These are phyloP conservation scores for Jatropha multifida DNA, from an alignment of 441 rosid species.

Conservation along the genomic window DNA sequence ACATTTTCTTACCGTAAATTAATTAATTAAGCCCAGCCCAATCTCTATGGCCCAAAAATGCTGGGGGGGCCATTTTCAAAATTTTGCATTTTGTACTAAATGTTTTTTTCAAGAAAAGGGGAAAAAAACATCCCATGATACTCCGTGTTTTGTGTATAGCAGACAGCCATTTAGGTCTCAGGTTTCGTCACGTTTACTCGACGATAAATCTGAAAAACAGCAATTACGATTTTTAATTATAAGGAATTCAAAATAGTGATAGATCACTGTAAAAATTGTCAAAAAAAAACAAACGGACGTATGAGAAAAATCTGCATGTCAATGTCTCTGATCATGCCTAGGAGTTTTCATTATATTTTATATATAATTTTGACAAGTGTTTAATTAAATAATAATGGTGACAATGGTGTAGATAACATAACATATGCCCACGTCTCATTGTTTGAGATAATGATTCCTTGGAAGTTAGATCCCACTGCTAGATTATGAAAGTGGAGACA, in stretches of 20 bases:
- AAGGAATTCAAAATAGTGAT: too few relatives aligned
- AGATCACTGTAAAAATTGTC: too few relatives aligned
- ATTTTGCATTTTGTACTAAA: background rate
- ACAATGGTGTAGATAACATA: background rate
- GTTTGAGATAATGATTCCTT: conserved; percentile 15
- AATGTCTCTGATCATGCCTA: background rate
- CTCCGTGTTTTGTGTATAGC: conserved; percentile 4
- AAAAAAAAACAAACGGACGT: too few relatives aligned
- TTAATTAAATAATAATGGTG: background rate
- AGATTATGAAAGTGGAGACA: conserved; percentile 7
- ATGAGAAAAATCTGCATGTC: background rate
- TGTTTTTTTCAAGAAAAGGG: background rate
- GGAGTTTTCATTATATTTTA: too few relatives aligned
- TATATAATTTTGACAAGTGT: background rate
- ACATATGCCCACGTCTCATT: conserved; percentile 10
- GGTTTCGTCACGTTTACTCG: conserved; percentile 21
- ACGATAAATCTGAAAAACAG: too few relatives aligned
- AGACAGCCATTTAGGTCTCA: background rate
- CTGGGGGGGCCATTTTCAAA: background rate
- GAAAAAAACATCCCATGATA: conserved; percentile 19
- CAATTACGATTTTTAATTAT: too few relatives aligned
- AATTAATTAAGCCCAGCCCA: background rate
- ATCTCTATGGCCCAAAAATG: background rate
- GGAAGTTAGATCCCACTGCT: conserved; percentile 5
- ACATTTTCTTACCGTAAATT: background rate